Evolutionary conservation across 2,329 filamentous ascomycete species (phyloP).

Genomic region (Aureobasidium sp.): DNA sequence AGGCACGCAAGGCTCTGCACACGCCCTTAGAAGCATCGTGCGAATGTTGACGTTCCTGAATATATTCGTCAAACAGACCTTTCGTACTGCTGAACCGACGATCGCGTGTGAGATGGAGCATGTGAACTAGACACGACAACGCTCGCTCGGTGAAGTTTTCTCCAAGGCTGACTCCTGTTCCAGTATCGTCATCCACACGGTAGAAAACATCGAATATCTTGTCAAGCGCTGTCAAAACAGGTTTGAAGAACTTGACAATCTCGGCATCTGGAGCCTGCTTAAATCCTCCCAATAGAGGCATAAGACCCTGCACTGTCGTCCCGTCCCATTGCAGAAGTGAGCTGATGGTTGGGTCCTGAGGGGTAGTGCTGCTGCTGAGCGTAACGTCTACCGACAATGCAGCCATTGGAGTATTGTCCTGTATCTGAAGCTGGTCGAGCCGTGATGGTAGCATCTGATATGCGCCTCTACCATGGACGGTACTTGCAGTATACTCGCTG

Average conservation of each 20-base stretch:
- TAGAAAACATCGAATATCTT: conserved; percentile 8
- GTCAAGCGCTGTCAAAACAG: conserved; percentile 12
- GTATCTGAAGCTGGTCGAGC: conserved; percentile 12
- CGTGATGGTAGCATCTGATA: conserved; percentile 73
- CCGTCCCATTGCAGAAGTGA: conserved; percentile 74
- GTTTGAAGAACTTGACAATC: conserved; percentile 79
- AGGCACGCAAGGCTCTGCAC: conserved; percentile 12
- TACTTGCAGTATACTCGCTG: conserved; percentile 79
- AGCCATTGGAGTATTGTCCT: conserved; percentile 58
- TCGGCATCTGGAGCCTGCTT: conserved; percentile 96
- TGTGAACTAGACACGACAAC: conserved; percentile 14
- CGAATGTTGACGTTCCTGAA: conserved; percentile 11
- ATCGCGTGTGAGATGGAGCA: conserved; percentile 13
- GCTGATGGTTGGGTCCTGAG: conserved; percentile 64
- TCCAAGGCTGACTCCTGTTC: conserved; percentile 1
- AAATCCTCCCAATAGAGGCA: conserved; percentile 61
- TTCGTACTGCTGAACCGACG: conserved; percentile 14
- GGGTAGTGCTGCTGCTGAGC: conserved; percentile 49
- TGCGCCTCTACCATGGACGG: conserved; percentile 65
- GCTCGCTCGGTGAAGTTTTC: conserved; percentile 12
- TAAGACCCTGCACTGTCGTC: conserved; percentile 15
- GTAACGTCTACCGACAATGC: conserved; percentile 55
- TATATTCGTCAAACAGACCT: conserved; percentile 12
- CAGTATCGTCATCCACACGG: conserved; percentile 5
- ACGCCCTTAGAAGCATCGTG: conserved; percentile 12